Evolutionary conservation across 1,139 yeast species (phyloP).

Genomic region (Zygoascus meyerae): DNA sequence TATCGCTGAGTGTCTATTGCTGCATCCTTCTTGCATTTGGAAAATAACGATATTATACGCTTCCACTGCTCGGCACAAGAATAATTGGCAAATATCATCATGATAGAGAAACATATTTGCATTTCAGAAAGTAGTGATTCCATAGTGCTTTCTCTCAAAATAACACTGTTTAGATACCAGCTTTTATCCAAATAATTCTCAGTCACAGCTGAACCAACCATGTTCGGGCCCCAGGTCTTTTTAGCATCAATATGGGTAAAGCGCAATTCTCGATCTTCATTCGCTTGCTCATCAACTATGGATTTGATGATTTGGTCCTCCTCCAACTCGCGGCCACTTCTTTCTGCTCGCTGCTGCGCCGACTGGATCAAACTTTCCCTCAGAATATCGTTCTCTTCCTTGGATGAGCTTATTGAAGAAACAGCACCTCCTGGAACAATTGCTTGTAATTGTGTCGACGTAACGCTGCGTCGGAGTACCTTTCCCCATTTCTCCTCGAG

Average conservation of each 20-base stretch:
- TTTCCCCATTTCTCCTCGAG: slow-evolving; percentile 25
- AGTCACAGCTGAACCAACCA: slow-evolving; percentile 9
- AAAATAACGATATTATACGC: slow-evolving; percentile 34
- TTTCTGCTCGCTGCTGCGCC: slow-evolving; percentile 19
- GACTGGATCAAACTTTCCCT: slow-evolving; percentile 29
- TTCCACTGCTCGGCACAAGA: slow-evolving; percentile 45
- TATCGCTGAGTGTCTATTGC: slow-evolving; percentile 18
- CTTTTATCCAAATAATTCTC: slow-evolving; percentile 41
- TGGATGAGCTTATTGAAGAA: slow-evolving; percentile 38
- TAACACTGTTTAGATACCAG: slow-evolving; percentile 37
- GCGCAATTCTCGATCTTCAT: slow-evolving; percentile 15
- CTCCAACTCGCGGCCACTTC: slow-evolving; percentile 14
- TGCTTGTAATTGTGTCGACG: slow-evolving; percentile 17
- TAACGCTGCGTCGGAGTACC: slow-evolving; percentile 19
- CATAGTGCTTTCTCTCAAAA: slow-evolving; percentile 21
- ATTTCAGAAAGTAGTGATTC: slow-evolving; percentile 37
- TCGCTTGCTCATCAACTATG: slow-evolving; percentile 23
- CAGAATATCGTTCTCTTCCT: slow-evolving; percentile 37
- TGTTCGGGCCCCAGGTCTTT: slow-evolving; percentile 33
- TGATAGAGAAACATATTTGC: slow-evolving; percentile 37
- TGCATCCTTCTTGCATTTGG: slow-evolving; percentile 27
- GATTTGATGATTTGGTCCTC: slow-evolving; percentile 31
- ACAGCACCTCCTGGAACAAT: slow-evolving; percentile 26
- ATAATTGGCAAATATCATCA: slow-evolving; percentile 40
- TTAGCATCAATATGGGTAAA: slow-evolving; percentile 38